Evolutionary conservation across 2,329 filamentous ascomycete genomes (phyloP).

Genomic region (Cryphonectria radicalis): DNA sequence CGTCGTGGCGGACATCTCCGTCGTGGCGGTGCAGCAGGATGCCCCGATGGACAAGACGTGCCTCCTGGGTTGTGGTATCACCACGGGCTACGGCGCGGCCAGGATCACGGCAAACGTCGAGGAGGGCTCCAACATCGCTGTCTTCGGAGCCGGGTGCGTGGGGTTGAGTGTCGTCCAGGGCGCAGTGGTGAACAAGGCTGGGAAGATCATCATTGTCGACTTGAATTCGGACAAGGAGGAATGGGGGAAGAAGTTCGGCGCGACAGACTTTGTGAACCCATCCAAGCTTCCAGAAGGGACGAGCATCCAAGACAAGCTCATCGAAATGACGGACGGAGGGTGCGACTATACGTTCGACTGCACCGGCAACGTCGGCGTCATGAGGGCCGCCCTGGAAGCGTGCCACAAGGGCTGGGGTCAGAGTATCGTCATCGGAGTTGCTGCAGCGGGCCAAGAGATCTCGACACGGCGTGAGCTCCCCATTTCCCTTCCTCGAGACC

Average conservation of each 20-base stretch:
- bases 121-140: conserved; percentile 83
- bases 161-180: conserved; percentile 95
- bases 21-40: conserved; percentile 87
- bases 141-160: conserved; percentile 96
- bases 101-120: conserved; percentile 92
- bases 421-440: conserved; percentile 97
- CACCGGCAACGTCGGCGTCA: conserved; percentile 95
- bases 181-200: conserved; percentile 80
- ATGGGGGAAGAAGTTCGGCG: conserved; percentile 93
- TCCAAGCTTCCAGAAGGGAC: conserved; percentile 71
- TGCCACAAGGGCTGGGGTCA: conserved; percentile 99
- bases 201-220: conserved; percentile 73
- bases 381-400: conserved; percentile 93
- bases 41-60: conserved; percentile 96
- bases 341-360: conserved; percentile 99
- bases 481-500: not conserved
- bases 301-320: conserved; percentile 87
- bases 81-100: conserved; percentile 95
- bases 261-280: conserved; percentile 96
- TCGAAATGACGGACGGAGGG: conserved; percentile 97
- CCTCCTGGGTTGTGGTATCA: conserved; percentile 96
- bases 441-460: conserved; percentile 95
- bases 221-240: conserved; percentile 89
- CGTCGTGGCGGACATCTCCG: conserved; percentile 97
- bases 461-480: conserved; percentile 79